These are phyloP conservation scores for Hondaea fermentalgiana DNA, from an alignment of 108 stramenopile species.

Conservation along the genomic window DNA sequence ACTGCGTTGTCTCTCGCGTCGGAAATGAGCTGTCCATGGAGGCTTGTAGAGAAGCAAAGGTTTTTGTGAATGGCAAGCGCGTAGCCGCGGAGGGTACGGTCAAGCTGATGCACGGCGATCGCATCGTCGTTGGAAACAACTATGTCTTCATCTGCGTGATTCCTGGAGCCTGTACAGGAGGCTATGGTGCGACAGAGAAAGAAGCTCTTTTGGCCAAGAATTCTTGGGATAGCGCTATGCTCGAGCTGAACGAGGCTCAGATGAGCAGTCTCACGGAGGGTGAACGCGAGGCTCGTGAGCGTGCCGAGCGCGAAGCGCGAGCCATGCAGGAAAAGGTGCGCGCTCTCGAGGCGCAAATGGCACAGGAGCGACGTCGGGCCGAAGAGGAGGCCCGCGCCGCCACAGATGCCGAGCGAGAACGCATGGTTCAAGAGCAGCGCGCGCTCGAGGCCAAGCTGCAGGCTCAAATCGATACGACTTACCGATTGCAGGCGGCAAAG, in stretches of 20 bases:
- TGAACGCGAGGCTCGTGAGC: background rate
- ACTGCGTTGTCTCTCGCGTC: background rate
- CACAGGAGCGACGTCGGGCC: conserved; percentile 9
- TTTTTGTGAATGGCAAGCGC: conserved; percentile 19
- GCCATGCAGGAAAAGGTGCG: conserved; percentile 16
- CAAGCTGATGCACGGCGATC: background rate
- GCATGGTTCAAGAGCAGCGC: conserved; percentile 12
- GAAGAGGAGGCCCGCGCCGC: conserved; percentile 7
- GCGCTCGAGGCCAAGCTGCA: conserved; percentile 22
- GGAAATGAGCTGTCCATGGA: background rate
- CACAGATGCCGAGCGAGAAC: conserved; percentile 3
- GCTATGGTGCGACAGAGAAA: background rate
- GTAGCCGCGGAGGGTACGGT: background rate
- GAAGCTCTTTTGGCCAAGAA: background rate
- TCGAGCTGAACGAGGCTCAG: conserved; percentile 20
- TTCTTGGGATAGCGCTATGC: conserved; percentile 15
- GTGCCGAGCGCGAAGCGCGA: background rate
- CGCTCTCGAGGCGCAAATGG: conserved; percentile 16
- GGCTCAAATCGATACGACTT: conserved; percentile 22
- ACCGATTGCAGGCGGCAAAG: background rate
- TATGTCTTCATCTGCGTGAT: conserved; percentile 21
- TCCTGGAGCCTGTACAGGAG: background rate
- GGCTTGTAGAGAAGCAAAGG: background rate
- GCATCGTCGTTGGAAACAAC: conserved; percentile 36
- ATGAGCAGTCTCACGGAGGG: background rate